Percentiles rank a stretch among this genome's conserved stretches.
Evolutionary conservation across 2,329 filamentous ascomycete genomes (phyloP).

Genomic region (Ceratocystis variospora): DNA sequence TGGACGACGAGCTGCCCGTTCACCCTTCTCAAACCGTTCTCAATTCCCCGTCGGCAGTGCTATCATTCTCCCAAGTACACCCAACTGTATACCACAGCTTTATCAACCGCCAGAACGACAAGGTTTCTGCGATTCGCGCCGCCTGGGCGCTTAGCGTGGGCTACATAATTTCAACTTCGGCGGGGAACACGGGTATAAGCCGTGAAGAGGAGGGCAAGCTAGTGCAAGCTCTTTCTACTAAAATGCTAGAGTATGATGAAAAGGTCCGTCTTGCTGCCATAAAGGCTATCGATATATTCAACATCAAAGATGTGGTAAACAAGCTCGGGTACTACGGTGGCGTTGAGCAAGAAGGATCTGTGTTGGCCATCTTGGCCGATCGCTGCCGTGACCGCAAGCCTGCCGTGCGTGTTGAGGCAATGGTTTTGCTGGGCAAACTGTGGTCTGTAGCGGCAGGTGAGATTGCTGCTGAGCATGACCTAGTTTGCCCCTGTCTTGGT

Average conservation of each 20-base stretch:
- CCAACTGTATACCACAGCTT: conserved; percentile 69
- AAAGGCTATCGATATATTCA: conserved; percentile 66
- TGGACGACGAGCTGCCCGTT: conserved; percentile 43
- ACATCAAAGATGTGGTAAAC: conserved; percentile 63
- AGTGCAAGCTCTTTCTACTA: conserved; percentile 60
- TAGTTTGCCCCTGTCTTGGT: conserved; percentile 58
- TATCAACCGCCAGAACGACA: conserved; percentile 73
- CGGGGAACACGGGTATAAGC: conserved; percentile 76
- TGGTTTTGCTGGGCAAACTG: conserved; percentile 68
- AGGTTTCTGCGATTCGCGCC: conserved; percentile 64
- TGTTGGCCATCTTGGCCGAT: conserved; percentile 71
- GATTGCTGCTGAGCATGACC: conserved; percentile 68
- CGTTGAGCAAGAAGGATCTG: conserved; percentile 59
- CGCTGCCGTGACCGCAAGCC: conserved; percentile 77
- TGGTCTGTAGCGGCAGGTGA: conserved; percentile 92
- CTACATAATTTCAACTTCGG: conserved; percentile 78
- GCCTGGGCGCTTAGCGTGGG: conserved; percentile 77
- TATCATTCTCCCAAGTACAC: conserved; percentile 79
- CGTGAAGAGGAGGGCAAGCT: conserved; percentile 66
- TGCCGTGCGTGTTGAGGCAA: conserved; percentile 70
- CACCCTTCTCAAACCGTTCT: conserved; percentile 47
- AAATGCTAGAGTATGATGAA: conserved; percentile 78
- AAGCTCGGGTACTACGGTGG: conserved; percentile 69
- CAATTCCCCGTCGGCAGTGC: conserved; percentile 70
- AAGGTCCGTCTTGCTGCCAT: conserved; percentile 84